Evolutionary conservation across 106 monocot species (phyloP).

Genomic region (Dendrobium chrysotoxum): DNA sequence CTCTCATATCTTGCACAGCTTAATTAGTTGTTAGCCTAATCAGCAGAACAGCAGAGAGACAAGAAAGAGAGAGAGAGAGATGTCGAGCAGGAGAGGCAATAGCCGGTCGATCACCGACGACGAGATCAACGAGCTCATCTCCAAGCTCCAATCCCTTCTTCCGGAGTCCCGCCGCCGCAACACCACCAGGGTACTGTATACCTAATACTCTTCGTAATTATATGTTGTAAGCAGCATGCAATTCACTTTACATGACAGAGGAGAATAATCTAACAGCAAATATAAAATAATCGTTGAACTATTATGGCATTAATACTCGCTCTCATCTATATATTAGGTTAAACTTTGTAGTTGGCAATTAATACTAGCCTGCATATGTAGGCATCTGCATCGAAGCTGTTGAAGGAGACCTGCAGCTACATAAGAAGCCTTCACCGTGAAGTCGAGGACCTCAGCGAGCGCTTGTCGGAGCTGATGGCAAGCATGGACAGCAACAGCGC

Average conservation of each 20-base stretch:
- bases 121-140: conserved; percentile 34
- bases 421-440: conserved; percentile 55
- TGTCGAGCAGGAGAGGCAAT: conserved; percentile 5
- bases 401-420: conserved; percentile 64
- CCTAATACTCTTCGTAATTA: too few relatives aligned
- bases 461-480: conserved; percentile 36
- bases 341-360: too few relatives aligned
- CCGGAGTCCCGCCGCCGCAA: conserved; percentile 28
- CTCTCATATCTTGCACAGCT: neutral
- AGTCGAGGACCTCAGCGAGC: conserved; percentile 51
- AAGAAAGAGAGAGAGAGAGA: neutral
- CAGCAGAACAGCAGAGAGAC: neutral
- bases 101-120: conserved; percentile 18
- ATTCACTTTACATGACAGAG: too few relatives aligned
- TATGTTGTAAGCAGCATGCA: too few relatives aligned
- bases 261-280: too few relatives aligned
- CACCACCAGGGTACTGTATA: conserved; percentile 14
- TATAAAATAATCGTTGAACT: too few relatives aligned
- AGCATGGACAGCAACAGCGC: conserved; percentile 45
- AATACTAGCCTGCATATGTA: conserved; percentile 4
- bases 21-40: neutral
- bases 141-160: conserved; percentile 31
- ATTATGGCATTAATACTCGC: too few relatives aligned
- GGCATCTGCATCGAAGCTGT: conserved; percentile 44
- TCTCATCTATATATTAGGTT: too few relatives aligned